phyloP scores from a whole-genome alignment of 306 rosid genomes.

The Rosa multiflora region DNA sequence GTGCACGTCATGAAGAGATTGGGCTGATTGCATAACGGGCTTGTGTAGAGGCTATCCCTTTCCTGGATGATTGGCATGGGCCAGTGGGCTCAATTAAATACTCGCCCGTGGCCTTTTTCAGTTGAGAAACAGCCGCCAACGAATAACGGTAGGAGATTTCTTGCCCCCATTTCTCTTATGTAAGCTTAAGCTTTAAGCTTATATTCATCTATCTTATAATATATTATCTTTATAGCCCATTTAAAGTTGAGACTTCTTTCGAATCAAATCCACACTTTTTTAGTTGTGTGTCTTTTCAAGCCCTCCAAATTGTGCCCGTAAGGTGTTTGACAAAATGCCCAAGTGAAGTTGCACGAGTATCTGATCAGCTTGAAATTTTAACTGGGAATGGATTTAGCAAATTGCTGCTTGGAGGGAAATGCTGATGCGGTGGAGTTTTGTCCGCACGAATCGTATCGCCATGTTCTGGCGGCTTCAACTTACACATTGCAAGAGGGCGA shows the following conservation, averaged over 20 bases:
- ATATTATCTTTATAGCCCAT: not conserved
- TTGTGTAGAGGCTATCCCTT: too few species aligned
- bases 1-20: too few species aligned
- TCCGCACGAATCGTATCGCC: conserved; percentile 47
- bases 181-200: not conserved
- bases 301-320: not conserved
- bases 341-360: not conserved
- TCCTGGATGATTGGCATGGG: too few species aligned
- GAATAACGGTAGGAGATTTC: not conserved
- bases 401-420: conserved; percentile 72
- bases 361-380: not conserved
- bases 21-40: too few species aligned
- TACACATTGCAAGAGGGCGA: conserved; percentile 76
- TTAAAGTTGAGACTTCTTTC: not conserved
- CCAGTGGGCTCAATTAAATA: not conserved
- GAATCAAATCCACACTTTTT: not conserved
- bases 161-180: too few species aligned
- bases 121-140: conserved; percentile 4
- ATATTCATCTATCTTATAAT: not conserved
- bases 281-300: not conserved
- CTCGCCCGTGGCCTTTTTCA: too few species aligned
- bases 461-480: conserved; percentile 78
- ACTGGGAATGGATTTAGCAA: conserved; percentile 68
- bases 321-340: conserved; percentile 38
- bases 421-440: conserved; percentile 94